Percentiles rank a stretch among this genome's conserved stretches.
Conservation (phyloP, 148 eudicot genomes). For the Simmondsia chinensis region DNA sequence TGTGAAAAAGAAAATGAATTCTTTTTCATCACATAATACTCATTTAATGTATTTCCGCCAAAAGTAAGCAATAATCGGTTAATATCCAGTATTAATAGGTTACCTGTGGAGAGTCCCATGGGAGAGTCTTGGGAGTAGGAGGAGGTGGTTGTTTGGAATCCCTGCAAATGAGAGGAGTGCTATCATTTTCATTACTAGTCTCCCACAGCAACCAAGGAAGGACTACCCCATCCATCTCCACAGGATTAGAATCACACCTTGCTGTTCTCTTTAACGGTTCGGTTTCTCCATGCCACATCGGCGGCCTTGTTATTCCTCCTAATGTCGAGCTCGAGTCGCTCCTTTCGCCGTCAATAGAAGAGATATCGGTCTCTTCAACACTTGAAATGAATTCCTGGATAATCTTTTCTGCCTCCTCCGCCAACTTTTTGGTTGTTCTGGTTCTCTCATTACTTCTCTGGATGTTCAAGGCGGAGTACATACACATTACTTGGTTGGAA, state of each 20-base stretch:
- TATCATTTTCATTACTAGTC: slow-evolving; percentile 51
- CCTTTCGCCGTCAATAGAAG: slow-evolving; percentile 92
- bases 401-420: slow-evolving; percentile 78
- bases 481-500: neutral
- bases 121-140: slow-evolving; percentile 45
- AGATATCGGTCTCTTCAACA: slow-evolving; percentile 85
- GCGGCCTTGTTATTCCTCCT: slow-evolving; percentile 34
- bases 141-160: slow-evolving; percentile 33
- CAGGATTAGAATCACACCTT: slow-evolving; percentile 34
- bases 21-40: too few relatives aligned
- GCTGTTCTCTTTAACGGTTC: slow-evolving; percentile 37
- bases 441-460: slow-evolving; percentile 72
- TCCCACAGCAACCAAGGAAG: slow-evolving; percentile 99
- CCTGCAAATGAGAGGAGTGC: slow-evolving; percentile 26
- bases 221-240: slow-evolving; percentile 70
- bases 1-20: too few relatives aligned
- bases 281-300: slow-evolving; percentile 20
- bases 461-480: slow-evolving; percentile 2
- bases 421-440: slow-evolving; percentile 38
- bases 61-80: too few relatives aligned
- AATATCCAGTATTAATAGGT: too few relatives aligned
- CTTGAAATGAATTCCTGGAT: slow-evolving; percentile 83
- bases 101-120: slow-evolving; percentile 60
- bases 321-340: slow-evolving; percentile 77
- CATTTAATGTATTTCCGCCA: too few relatives aligned